phyloP scores from a whole-genome alignment of 2,329 filamentous ascomycete species.

The Fonsecaea multimorphosa region DNA sequence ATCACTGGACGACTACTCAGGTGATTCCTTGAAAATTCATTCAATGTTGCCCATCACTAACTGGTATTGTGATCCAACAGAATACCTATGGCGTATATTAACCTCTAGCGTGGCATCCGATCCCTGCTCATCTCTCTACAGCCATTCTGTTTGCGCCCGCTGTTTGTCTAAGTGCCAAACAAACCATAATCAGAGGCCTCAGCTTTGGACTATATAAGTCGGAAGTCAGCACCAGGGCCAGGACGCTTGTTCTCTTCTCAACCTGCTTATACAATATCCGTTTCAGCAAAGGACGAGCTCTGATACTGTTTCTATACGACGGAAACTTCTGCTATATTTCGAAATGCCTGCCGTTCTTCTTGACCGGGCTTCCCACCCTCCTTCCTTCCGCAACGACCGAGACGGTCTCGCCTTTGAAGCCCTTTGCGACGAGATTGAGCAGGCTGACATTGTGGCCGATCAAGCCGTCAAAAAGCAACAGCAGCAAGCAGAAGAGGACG shows the following conservation, averaged over 20 bases:
- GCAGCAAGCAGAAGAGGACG: constrained; percentile 47
- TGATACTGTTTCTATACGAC: not conserved
- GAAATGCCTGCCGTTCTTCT: constrained; percentile 33
- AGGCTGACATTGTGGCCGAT: constrained; percentile 65
- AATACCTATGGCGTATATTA: not conserved
- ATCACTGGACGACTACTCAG: not conserved
- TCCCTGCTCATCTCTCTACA: not conserved
- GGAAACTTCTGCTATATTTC: not conserved
- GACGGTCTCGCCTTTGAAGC: constrained; percentile 65
- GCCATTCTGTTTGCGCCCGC: not conserved
- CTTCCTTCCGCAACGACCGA: constrained; percentile 47
- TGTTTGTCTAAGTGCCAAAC: not conserved
- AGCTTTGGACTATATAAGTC: not conserved
- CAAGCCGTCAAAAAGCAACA: constrained; percentile 55
- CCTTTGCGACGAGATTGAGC: constrained; percentile 64
- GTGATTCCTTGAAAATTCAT: not conserved
- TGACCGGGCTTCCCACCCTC: constrained; percentile 29
- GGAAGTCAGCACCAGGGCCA: not conserved
- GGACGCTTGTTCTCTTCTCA: not conserved
- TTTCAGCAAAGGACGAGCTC: not conserved
- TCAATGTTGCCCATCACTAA: not conserved
- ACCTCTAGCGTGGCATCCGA: not conserved
- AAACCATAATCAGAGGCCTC: not conserved
- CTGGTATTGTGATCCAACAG: not conserved
- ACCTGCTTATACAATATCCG: not conserved